Conservation (phyloP, 495 filamentous ascomycete genomes). For the Ascodesmis nigricans region DNA sequence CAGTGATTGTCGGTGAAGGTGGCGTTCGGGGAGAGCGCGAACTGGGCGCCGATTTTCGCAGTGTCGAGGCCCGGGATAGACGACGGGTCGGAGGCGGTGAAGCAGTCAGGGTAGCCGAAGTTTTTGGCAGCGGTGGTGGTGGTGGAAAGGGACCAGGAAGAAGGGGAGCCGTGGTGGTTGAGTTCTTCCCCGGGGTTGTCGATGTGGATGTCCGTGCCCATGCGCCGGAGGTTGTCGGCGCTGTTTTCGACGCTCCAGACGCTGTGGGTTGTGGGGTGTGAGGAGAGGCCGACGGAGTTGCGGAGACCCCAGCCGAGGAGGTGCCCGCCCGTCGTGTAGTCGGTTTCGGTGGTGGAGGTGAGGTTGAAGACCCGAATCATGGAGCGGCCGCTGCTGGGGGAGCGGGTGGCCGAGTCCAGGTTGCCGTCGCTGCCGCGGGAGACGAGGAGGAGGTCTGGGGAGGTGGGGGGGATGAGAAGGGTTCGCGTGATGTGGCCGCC, state of each 20-base stretch:
- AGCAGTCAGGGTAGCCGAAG: slow-evolving; percentile 51
- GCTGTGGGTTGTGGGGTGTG: slow-evolving; percentile 30
- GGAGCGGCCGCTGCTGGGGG: slow-evolving; percentile 31
- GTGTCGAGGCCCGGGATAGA: background rate
- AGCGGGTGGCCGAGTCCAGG: slow-evolving; percentile 30
- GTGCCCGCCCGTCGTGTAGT: slow-evolving; percentile 30
- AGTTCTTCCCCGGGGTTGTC: slow-evolving; percentile 57
- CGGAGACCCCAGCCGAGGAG: slow-evolving; percentile 49
- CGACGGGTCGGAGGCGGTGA: slow-evolving; percentile 33
- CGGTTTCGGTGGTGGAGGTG: slow-evolving; percentile 24
- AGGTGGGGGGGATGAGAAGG: slow-evolving; percentile 26
- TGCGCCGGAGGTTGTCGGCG: slow-evolving; percentile 37
- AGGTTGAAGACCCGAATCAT: slow-evolving; percentile 48
- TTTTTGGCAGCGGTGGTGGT: no score
- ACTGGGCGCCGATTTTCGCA: slow-evolving; percentile 15
- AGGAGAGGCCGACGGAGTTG: slow-evolving; percentile 45
- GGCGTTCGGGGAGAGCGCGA: slow-evolving; percentile 24
- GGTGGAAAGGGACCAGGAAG: no score
- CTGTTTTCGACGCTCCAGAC: slow-evolving; percentile 56
- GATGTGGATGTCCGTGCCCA: slow-evolving; percentile 37
- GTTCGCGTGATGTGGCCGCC: slow-evolving; percentile 42
- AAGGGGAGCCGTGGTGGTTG: slow-evolving; percentile 55
- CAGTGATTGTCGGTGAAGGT: slow-evolving; percentile 31
- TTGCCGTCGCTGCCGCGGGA: slow-evolving; percentile 41
- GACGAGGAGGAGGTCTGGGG: slow-evolving; percentile 29